Conservation (phyloP, 371 early-diverging fungal species). For the Globomyces sp. region DNA sequence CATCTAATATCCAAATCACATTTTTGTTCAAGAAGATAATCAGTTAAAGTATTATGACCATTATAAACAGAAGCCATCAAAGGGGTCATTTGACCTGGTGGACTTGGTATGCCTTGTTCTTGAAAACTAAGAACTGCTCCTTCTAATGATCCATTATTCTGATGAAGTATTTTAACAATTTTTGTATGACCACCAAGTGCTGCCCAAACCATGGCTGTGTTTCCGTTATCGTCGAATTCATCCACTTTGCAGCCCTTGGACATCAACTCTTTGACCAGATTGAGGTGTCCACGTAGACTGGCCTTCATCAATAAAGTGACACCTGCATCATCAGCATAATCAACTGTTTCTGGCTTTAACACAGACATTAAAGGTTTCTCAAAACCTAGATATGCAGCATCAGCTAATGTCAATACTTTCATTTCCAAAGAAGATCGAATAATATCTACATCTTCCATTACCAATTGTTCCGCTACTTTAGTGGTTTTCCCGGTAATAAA, state of each 20-base stretch:
- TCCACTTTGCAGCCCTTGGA: constrained; percentile 19
- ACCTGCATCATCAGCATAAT: constrained; percentile 30
- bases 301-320: constrained; percentile 51
- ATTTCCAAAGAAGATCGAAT: constrained; percentile 5
- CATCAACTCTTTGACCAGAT: constrained; percentile 27
- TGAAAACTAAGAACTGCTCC: constrained; percentile 15
- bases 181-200: constrained; percentile 26
- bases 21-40: constrained; percentile 62
- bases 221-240: constrained; percentile 27
- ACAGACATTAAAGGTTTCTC: background rate
- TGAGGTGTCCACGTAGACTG: constrained; percentile 33
- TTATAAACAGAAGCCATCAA: constrained; percentile 30
- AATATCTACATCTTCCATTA: background rate
- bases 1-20: constrained; percentile 46
- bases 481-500: background rate
- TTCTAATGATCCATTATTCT: constrained; percentile 21
- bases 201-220: constrained; percentile 47
- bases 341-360: constrained; percentile 1
- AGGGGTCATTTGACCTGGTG: constrained; percentile 25
- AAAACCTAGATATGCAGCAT: constrained; percentile 42
- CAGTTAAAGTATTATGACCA: constrained; percentile 61
- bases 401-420: background rate
- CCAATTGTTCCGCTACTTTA: background rate
- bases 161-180: constrained; percentile 29
- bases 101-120: background rate